These are phyloP conservation scores for Eragrostis tef DNA, from an alignment of 202 grass and related monocot genomes.

Conservation along the genomic window DNA sequence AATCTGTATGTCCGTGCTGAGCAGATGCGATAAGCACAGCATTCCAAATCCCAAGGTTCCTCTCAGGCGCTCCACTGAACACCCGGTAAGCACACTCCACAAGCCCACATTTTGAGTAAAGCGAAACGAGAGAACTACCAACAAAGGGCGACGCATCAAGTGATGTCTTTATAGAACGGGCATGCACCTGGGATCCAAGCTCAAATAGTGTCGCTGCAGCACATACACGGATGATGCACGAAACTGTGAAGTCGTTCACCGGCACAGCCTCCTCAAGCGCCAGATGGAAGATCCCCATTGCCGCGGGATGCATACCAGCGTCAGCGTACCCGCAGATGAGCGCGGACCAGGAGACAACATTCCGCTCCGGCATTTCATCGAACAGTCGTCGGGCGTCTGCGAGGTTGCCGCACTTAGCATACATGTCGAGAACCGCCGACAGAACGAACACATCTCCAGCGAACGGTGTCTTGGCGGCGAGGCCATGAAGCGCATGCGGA, in stretches of 20 bases:
- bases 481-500: conserved; percentile 64
- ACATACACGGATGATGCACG: conserved; percentile 71
- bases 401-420: conserved; percentile 67
- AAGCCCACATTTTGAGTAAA: conserved; percentile 93
- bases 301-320: conserved; percentile 52
- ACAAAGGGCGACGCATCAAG: conserved; percentile 78
- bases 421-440: conserved; percentile 78
- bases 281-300: conserved; percentile 56
- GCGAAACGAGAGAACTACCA: conserved; percentile 69
- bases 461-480: conserved; percentile 73
- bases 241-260: conserved; percentile 85
- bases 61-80: conserved; percentile 59
- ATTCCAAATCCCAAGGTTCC: conserved; percentile 91
- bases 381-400: conserved; percentile 61
- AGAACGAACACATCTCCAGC: conserved; percentile 67
- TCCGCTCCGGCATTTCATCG: conserved; percentile 74
- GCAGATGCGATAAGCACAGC: conserved; percentile 74
- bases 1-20: conserved; percentile 71
- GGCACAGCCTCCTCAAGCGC: conserved; percentile 62
- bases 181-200: conserved; percentile 73
- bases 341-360: conserved; percentile 91
- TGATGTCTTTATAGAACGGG: conserved; percentile 61
- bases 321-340: conserved; percentile 78
- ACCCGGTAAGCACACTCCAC: conserved; percentile 68
- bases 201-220: conserved; percentile 64